Conservation (phyloP, 1,284 basidiomycete genomes). For the Fomitopsis palustris region DNA sequence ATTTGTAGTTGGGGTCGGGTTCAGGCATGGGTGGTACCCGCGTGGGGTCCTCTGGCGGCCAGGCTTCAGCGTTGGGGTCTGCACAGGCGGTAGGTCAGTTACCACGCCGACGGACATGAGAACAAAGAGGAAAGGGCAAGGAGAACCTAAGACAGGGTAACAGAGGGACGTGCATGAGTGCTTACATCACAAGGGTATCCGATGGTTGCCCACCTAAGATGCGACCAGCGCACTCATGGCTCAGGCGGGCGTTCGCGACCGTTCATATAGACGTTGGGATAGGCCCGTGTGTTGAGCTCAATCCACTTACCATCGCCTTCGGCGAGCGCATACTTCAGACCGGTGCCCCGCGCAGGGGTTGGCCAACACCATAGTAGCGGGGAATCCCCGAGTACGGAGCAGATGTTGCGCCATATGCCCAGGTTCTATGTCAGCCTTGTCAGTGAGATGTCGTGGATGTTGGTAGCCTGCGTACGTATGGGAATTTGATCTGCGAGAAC, state of each 20-base stretch:
- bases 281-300: constrained; percentile 30
- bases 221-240: not conserved
- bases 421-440: constrained; percentile 55
- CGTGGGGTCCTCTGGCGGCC: constrained; percentile 61
- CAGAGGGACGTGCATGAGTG: constrained; percentile 14
- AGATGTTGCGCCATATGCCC: constrained; percentile 69
- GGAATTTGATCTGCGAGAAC: constrained; percentile 73
- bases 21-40: constrained; percentile 24
- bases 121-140: not conserved
- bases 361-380: constrained; percentile 85
- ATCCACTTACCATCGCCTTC: constrained; percentile 78
- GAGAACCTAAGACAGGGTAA: not conserved
- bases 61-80: constrained; percentile 30
- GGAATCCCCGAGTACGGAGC: constrained; percentile 73
- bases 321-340: constrained; percentile 74
- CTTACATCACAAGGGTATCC: constrained; percentile 21
- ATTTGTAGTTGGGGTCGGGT: constrained; percentile 34
- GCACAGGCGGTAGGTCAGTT: not conserved
- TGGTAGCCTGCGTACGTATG: constrained; percentile 60
- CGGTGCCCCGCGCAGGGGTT: constrained; percentile 60
- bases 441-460: not conserved
- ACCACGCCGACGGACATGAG: not conserved
- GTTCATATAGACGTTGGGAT: constrained; percentile 7
- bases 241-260: constrained; percentile 10
- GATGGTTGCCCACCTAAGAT: constrained; percentile 20